Evolutionary conservation across 2,329 filamentous ascomycete species (phyloP), one percentile per base, ranked within the genome.

Genomic region (Pestalotiopsis sp.): DNA sequence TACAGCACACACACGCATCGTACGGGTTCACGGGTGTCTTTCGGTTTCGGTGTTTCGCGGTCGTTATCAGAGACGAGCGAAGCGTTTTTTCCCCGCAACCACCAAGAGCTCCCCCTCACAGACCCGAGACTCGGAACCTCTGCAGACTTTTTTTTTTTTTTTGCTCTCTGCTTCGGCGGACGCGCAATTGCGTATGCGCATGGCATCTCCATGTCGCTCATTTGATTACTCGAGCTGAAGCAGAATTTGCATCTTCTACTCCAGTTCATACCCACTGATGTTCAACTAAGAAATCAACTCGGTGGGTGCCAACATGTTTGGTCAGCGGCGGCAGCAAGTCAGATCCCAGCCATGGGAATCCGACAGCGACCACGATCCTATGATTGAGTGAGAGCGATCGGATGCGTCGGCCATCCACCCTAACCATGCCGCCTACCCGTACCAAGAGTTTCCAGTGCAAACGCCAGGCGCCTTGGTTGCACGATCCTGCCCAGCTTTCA

Each of bases 381-480:
- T n/a, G 45, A 52, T 52, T 52, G 31, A 36, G 6, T 9, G 31
- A 36, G 7, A 36, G 45, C 45, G 14, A n/a, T 52, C 45, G 45
- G 45, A 52, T 52, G 20, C 45, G 7, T 52, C 45, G 45, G 45
- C 45, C 45, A 7, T n/a, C 4, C 31, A 36, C 17, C 45, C 45
- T 52, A 62, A 20, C 31, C 31, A 36, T 62, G 59, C 59, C 59
- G 59, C 59, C 27, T 39, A 38, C 38, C 59, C 59, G 59, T 62
- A 39, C 59, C 59, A 62, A 62, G 59, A 62, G 5, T 39, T 23
- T 59, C 13, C 27, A 36, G 57, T 36, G 23, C 27, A 27, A 59
- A 59, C 27, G 25, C 57, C 23, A 59, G 27, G 20, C 25, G 31
- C 59, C 31, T 62, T 36, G 7, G 45, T 17, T 62, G 59, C 59